Evolutionary conservation across 176 grass and related monocot species (phyloP).

Genomic region (Microstegium vimineum): DNA sequence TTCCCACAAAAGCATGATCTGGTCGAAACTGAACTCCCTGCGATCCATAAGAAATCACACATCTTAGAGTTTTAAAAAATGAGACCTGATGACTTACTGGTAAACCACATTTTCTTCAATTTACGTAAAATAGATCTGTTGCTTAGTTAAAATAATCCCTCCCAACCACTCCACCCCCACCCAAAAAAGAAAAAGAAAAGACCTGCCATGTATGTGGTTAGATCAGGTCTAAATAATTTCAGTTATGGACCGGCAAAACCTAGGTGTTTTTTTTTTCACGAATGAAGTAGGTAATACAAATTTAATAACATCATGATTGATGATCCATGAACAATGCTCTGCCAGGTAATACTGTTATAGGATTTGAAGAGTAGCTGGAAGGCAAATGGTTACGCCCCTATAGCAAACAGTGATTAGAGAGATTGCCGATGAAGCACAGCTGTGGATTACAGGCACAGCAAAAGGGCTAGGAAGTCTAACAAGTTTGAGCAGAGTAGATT

Average conservation of each 20-base stretch:
- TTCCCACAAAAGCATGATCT: constrained; percentile 87
- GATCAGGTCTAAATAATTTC: background rate
- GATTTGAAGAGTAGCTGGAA: background rate
- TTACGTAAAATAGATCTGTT: background rate
- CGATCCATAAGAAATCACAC: background rate
- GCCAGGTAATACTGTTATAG: background rate
- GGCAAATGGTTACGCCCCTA: background rate
- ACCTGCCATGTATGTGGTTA: background rate
- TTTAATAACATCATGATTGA: background rate
- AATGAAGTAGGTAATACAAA: background rate
- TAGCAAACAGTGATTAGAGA: background rate
- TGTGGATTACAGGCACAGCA: background rate
- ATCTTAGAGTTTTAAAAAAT: background rate
- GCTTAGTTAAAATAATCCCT: background rate
- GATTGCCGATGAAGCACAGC: background rate
- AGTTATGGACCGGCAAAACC: background rate
- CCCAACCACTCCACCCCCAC: background rate
- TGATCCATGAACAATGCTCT: background rate
- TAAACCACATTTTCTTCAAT: constrained; percentile 1
- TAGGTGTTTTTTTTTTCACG: background rate
- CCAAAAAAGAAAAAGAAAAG: no score
- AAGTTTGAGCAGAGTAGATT: background rate
- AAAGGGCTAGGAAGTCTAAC: background rate
- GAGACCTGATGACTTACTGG: no score
- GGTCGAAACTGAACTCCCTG: constrained; percentile 84